Conservation (phyloP, 192 early-diverging fungal genomes). For the Coemansia sp. region DNA sequence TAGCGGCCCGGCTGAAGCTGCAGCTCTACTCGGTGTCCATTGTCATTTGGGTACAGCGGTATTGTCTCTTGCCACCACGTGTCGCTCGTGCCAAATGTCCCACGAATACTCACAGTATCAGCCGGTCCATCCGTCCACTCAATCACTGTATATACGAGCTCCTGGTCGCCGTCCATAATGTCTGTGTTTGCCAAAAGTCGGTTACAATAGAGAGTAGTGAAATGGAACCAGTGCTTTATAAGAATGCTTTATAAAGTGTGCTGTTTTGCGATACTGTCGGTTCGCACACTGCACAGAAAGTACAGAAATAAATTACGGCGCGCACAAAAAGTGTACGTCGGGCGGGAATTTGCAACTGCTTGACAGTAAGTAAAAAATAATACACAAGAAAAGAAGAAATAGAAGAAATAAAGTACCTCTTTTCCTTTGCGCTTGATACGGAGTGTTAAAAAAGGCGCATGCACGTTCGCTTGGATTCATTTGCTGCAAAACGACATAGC, state of each 20-base stretch:
- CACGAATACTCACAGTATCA: constrained; percentile 37
- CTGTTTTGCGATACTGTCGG: too few species aligned
- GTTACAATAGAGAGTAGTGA: not conserved
- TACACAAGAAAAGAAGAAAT: not conserved
- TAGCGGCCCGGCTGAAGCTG: constrained; percentile 35
- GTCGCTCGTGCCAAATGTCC: constrained; percentile 29
- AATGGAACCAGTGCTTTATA: not conserved
- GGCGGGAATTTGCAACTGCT: not conserved
- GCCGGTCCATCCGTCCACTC: constrained; percentile 36
- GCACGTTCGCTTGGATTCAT: too few species aligned
- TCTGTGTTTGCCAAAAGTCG: not conserved
- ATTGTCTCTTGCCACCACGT: constrained; percentile 46
- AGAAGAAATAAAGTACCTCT: not conserved
- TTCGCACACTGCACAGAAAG: not conserved
- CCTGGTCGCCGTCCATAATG: not conserved
- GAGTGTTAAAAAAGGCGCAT: too few species aligned
- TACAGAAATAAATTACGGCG: not conserved
- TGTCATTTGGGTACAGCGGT: constrained; percentile 13
- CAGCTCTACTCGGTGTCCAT: constrained; percentile 17
- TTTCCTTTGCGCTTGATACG: too few species aligned
- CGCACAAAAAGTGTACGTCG: not conserved
- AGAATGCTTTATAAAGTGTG: too few species aligned
- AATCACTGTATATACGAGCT: constrained; percentile 19
- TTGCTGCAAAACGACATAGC: too few species aligned
- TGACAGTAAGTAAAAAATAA: not conserved